Base-by-base conservation (phyloP, 2,329 filamentous ascomycete genomes). In the Aureobasidium namibiae region DNA sequence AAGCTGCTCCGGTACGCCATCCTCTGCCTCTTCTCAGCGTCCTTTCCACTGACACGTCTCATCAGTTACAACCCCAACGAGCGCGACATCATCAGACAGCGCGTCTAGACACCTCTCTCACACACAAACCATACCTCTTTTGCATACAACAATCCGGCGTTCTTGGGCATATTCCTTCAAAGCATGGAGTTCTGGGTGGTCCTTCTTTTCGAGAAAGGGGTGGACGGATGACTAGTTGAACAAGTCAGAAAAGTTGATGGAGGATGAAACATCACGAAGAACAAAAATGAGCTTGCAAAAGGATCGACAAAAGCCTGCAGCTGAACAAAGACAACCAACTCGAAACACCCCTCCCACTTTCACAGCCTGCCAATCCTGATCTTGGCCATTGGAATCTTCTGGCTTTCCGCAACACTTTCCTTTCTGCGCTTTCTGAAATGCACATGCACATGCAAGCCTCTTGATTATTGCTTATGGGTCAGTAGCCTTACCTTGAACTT, bases 1-100 rank as follows among this genome's bases (percentile, higher is more conserved):
- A 99, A 99, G 78, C 84, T 99, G 53, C 84, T 99, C 65, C 90
- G 92, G 89, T 95, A 86, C 2, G 23, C 23, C 6, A 26, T 3
- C 14, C 14, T 31, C 14, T 36, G 31, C 2, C 3, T 3, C 34
- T 10, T 36, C 7, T 10, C 0, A 16, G n/a, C 14, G 1, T 11
- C 45, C 23, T 13, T 18, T 23, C 10, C 33, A 18, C 48, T 53
- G 29, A 61, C 63, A 62, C 36, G 63, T 21, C 21, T 10, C 13
- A 24, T 39, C 53, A 69, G 67, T 44, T 72, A 72, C 65, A 73
- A 73, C 61, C 71, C 70, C 33, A 68, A 68, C 39, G 71, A 73
- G 69, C 67, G 71, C 56, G 69, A 73, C 44, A 70, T 72, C 56
- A 65, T 71, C 63, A 59, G 53, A 56, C 53, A 56, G 41, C 53